phyloP scores from a whole-genome alignment of 1,284 basidiomycete genomes.

The Pseudomicrostroma phylloplanum region DNA sequence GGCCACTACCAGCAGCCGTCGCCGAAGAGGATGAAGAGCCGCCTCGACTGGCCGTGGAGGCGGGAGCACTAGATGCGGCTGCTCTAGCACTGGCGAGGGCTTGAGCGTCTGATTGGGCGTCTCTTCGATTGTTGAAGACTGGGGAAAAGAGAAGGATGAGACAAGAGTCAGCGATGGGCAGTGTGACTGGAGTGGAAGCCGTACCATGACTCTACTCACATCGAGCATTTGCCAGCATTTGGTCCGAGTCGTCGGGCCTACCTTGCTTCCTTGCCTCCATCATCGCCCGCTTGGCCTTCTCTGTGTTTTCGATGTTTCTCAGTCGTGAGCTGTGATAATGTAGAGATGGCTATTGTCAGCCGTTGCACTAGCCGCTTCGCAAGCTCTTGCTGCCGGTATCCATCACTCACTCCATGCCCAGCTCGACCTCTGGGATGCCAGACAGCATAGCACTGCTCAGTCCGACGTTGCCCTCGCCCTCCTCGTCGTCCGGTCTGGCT shows the following conservation, averaged over 20 bases:
- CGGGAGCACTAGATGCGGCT: conserved; percentile 69
- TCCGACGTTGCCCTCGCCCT: conserved; percentile 81
- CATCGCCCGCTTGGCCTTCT: conserved; percentile 81
- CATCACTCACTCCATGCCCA: conserved; percentile 74
- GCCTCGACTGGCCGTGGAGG: conserved; percentile 50
- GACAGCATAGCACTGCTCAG: conserved; percentile 89
- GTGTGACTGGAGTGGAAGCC: too few species aligned
- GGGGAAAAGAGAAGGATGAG: neutral
- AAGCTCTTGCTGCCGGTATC: conserved; percentile 54
- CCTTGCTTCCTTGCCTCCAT: conserved; percentile 61
- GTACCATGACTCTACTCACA: conserved; percentile 48
- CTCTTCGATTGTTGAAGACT: neutral
- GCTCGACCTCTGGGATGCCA: conserved; percentile 86
- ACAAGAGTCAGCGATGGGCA: too few species aligned
- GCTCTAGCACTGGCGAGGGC: conserved; percentile 67
- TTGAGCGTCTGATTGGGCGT: conserved; percentile 71
- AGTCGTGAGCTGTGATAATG: conserved; percentile 60
- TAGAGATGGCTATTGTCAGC: conserved; percentile 45
- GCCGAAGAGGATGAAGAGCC: too few species aligned
- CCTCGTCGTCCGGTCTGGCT: conserved; percentile 49
- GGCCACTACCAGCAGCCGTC: neutral
- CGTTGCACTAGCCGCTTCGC: neutral
- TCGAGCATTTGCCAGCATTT: conserved; percentile 64
- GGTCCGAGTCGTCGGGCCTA: conserved; percentile 62
- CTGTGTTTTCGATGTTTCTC: conserved; percentile 92